phyloP scores from a whole-genome alignment of 768 basidiomycete species.

The Hydnum rufescens region DNA sequence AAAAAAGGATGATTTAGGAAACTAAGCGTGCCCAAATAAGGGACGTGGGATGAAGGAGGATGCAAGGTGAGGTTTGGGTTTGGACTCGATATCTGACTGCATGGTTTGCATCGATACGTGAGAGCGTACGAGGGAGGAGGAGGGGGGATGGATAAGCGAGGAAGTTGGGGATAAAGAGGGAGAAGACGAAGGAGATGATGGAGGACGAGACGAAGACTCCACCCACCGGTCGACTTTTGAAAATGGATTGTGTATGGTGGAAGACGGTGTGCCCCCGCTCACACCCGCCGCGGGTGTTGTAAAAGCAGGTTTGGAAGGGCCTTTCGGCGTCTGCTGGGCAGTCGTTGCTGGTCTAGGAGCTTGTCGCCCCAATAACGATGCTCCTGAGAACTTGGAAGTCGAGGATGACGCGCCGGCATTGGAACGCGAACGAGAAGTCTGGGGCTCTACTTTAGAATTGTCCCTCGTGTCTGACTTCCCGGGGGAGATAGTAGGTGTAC shows the following conservation, averaged over 20 bases:
- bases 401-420: too few relatives aligned
- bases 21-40: slow-evolving; percentile 46
- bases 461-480: slow-evolving; percentile 2
- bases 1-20: background rate
- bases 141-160: slow-evolving; percentile 13
- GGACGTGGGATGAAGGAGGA: slow-evolving; percentile 43
- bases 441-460: slow-evolving; percentile 3
- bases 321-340: background rate
- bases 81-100: slow-evolving; percentile 17
- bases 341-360: slow-evolving; percentile 3
- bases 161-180: slow-evolving; percentile 10
- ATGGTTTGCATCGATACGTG: slow-evolving; percentile 12
- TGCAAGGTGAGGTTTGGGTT: slow-evolving; percentile 14
- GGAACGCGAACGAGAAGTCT: background rate
- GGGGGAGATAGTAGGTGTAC: slow-evolving; percentile 3
- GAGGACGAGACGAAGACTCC: slow-evolving; percentile 20
- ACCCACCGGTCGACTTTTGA: slow-evolving; percentile 46
- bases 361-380: slow-evolving; percentile 1
- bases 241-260: slow-evolving; percentile 18
- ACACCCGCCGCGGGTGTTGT: background rate
- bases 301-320: background rate
- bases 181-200: slow-evolving; percentile 9
- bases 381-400: background rate
- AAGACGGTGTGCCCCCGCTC: background rate
- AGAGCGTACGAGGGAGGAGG: slow-evolving; percentile 9